Evolutionary conservation across 2,329 filamentous ascomycete species (phyloP).

Genomic region (Chaetomiaceae sp.): DNA sequence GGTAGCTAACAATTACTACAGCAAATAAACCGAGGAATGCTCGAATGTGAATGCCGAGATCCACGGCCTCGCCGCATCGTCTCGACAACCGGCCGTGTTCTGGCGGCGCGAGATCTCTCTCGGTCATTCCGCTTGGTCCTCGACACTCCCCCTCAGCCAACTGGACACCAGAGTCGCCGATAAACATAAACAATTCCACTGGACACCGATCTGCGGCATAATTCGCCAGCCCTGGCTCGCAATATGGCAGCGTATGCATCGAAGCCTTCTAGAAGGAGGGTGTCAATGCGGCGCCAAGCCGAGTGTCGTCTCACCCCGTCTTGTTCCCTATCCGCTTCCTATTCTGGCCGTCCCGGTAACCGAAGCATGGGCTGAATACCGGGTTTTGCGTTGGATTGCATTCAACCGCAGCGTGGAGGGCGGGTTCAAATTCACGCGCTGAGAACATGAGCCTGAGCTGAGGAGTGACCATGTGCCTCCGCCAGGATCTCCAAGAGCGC

Average conservation of each 20-base stretch:
- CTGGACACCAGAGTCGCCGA: background rate
- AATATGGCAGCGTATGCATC: constrained; percentile 17
- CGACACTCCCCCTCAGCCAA: background rate
- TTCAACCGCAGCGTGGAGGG: background rate
- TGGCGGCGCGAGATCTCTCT: background rate
- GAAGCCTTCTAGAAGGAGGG: constrained; percentile 21
- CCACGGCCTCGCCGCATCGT: constrained; percentile 1
- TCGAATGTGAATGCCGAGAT: too few relatives aligned
- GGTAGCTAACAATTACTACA: too few relatives aligned
- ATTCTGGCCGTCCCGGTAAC: background rate
- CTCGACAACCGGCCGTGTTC: too few relatives aligned
- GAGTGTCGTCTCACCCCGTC: background rate
- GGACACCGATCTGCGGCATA: constrained; percentile 1
- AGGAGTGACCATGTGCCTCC: background rate
- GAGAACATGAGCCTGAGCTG: too few relatives aligned
- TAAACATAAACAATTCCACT: constrained; percentile 6
- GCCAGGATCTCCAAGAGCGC: background rate
- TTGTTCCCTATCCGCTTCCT: background rate
- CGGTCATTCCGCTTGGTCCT: constrained; percentile 16
- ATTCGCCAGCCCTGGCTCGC: background rate
- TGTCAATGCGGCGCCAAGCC: constrained; percentile 12
- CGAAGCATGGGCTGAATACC: background rate
- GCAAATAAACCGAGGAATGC: too few relatives aligned
- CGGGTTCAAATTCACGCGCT: background rate
- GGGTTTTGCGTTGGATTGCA: background rate